phyloP scores from a whole-genome alignment of 768 basidiomycete genomes.

The Leccinum uliginosum region DNA sequence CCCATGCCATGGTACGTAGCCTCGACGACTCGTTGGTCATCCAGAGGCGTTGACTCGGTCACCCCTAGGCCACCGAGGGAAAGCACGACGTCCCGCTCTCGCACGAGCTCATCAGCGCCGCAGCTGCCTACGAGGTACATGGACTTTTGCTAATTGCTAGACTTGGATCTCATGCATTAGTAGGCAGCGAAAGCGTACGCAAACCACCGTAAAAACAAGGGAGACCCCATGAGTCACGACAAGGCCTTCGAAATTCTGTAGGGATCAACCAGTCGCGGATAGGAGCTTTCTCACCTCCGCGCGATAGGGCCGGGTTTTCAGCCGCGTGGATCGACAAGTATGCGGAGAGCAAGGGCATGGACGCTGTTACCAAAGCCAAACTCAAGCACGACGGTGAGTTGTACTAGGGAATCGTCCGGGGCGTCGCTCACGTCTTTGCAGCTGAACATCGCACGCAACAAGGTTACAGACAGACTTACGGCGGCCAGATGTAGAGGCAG shows the following conservation, averaged over 20 bases:
- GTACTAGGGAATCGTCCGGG: too few relatives aligned
- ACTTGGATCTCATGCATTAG: not conserved
- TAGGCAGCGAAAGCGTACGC: conserved; percentile 31
- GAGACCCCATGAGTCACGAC: conserved; percentile 22
- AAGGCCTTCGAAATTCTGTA: conserved; percentile 25
- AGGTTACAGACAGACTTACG: not conserved
- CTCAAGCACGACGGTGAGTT: conserved; percentile 10
- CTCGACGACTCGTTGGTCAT: not conserved
- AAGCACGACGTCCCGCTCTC: conserved; percentile 20
- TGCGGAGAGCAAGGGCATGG: conserved; percentile 24
- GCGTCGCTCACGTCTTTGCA: conserved; percentile 5
- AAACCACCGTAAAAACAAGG: conserved; percentile 13
- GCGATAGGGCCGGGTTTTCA: conserved; percentile 21
- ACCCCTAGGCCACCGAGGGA: conserved; percentile 11
- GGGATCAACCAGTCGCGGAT: not conserved
- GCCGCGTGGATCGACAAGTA: conserved; percentile 25
- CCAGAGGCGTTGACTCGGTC: not conserved
- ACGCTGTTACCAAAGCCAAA: conserved; percentile 7
- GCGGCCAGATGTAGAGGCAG: not conserved
- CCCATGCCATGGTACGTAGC: conserved; percentile 13
- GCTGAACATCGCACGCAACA: conserved; percentile 10
- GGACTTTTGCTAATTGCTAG: not conserved
- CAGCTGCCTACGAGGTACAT: conserved; percentile 26
- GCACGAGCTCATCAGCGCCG: conserved; percentile 26
- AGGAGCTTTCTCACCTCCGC: not conserved